Base-by-base conservation (phyloP, 176 grass and related monocot genomes). In the Ananas comosus region DNA sequence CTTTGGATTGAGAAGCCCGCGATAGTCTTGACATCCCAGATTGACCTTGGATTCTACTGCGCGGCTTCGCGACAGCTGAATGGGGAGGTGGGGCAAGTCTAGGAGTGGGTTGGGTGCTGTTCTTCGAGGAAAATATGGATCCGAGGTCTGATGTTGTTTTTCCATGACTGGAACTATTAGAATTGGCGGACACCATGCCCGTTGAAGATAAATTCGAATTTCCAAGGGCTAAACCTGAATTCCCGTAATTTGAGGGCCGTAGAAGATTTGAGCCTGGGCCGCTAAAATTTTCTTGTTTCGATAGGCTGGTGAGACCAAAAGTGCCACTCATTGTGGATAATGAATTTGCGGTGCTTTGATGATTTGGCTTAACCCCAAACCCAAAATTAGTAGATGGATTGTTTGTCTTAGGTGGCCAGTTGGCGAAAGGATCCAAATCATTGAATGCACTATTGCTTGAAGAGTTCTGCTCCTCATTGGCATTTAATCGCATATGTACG, bases 341-440 rank as follows among this genome's bases (percentile, higher is more conserved):
- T 64, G 69, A 76, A 78, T 80, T 70, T 72, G 59, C 84, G 67
- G 74, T 69, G 66, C 51, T 91, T 72, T 64, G 76, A 69, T 28
- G 76, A 69, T 28, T 88, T 21, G 79, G 12, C 14, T 25, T 66
- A 25, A 53, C 51, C 76, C 67, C 70, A 29, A 24, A 27, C 12
- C 74, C 82, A 72, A 81, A 73, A 70, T 57, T 81, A 77, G 64
- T 63, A 0, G 80, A 68, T 9, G 24, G 53, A 56, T 65, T 83
- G 66, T 77, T 77, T 82, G 82, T 16, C 76, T 84, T 84, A 0
- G 87, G 90, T 21, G 95, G 95, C 95, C 95, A 99, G 82, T 99
- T 72, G 54, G 90, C 95, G 85, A 99, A 99, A 82, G 90, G 95
- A 76, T 99, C 95, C 65, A 94, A 64, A 88, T 88, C 82, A 85